A percentile compares a stretch with the other conserved stretches of the same genome.
Conservation (phyloP, 805 yeast genomes). For the Starmerella geochares region DNA sequence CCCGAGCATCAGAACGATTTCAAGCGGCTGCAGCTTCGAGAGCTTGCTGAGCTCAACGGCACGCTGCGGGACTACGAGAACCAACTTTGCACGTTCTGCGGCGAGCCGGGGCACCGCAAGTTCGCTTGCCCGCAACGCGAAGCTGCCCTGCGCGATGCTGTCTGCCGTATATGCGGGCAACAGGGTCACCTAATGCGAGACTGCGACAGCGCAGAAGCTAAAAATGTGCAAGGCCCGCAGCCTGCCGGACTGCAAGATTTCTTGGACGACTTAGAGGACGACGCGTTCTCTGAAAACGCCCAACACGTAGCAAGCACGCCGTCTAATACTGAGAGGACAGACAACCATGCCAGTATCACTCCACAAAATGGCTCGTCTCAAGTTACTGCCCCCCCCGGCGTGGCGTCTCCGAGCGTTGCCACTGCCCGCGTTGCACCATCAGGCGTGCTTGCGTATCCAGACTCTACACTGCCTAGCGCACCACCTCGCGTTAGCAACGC, state of each 20-base stretch:
- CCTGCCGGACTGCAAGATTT: slow-evolving; percentile 18
- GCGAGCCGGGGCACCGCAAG: slow-evolving; percentile 75
- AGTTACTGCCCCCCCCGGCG: too few relatives aligned
- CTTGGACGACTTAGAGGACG: slow-evolving; percentile 8
- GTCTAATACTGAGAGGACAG: too few relatives aligned
- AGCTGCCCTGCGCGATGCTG: slow-evolving; percentile 44
- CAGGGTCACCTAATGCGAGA: slow-evolving; percentile 83
- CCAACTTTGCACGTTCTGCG: slow-evolving; percentile 55
- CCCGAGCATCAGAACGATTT: slow-evolving; percentile 91
- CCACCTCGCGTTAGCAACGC: too few relatives aligned
- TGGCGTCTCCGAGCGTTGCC: too few relatives aligned
- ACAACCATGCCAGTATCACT: too few relatives aligned
- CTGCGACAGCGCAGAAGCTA: slow-evolving; percentile 39
- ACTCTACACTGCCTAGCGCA: too few relatives aligned
- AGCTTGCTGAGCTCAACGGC: slow-evolving; percentile 88
- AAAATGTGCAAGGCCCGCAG: background rate
- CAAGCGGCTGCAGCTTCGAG: slow-evolving; percentile 82
- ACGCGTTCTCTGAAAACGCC: background rate
- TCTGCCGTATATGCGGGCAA: slow-evolving; percentile 70
- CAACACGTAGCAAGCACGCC: too few relatives aligned
- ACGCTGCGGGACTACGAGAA: slow-evolving; percentile 74
- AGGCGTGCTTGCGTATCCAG: too few relatives aligned
- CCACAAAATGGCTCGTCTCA: too few relatives aligned
- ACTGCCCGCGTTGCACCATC: too few relatives aligned
- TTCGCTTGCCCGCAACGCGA: slow-evolving; percentile 65